Conservation (phyloP, 148 eudicot genomes). For the Fagopyrum tataricum region DNA sequence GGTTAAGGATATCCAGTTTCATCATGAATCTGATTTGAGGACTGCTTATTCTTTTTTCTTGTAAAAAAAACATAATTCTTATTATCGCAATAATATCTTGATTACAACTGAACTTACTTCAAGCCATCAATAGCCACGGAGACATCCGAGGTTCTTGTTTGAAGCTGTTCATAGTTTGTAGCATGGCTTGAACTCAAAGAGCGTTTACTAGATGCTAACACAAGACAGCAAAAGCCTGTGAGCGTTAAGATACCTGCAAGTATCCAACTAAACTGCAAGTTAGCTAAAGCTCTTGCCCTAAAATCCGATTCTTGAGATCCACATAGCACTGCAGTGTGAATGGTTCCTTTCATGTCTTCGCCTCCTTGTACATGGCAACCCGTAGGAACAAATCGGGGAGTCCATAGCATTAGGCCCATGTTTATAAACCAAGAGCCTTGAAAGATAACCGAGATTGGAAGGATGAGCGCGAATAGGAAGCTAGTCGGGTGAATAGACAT, state of each 20-base stretch:
- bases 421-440: slow-evolving; percentile 76
- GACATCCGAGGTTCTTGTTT: slow-evolving; percentile 2
- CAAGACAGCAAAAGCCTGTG: slow-evolving; percentile 29
- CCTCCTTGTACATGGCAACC: slow-evolving; percentile 41
- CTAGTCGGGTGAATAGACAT: slow-evolving; percentile 26
- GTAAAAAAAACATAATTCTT: too few relatives aligned
- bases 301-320: slow-evolving; percentile 41
- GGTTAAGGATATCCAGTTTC: too few relatives aligned
- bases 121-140: slow-evolving; percentile 11
- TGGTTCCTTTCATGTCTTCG: slow-evolving; percentile 12
- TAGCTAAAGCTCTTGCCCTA: slow-evolving; percentile 72
- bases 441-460: slow-evolving; percentile 52
- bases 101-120: slow-evolving; percentile 3
- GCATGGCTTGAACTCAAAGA: slow-evolving; percentile 17
- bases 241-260: slow-evolving; percentile 57
- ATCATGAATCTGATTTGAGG: too few relatives aligned
- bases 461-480: slow-evolving; percentile 51
- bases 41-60: neutral
- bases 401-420: slow-evolving; percentile 86
- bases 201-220: slow-evolving; percentile 23
- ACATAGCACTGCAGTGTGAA: slow-evolving; percentile 56
- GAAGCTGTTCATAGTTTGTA: slow-evolving; percentile 6
- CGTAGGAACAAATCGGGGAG: slow-evolving; percentile 51
- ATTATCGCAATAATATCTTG: too few relatives aligned
- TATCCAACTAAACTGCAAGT: slow-evolving; percentile 87